Conservation (phyloP, 2,329 filamentous ascomycete genomes). For the Falciphora oryzae region DNA sequence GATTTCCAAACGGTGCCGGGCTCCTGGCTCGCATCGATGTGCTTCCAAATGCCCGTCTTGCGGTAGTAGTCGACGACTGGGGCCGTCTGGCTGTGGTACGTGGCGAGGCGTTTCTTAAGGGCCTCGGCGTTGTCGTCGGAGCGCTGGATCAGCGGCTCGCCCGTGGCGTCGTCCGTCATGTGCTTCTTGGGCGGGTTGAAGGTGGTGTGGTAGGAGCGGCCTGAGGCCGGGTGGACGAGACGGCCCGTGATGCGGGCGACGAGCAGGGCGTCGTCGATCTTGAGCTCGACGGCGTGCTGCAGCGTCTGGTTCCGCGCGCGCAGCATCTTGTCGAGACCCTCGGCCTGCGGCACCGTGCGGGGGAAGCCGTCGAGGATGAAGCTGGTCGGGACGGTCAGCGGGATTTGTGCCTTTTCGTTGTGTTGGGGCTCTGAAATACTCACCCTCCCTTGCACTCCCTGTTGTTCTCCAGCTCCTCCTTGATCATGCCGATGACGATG, state of each 20-base stretch:
- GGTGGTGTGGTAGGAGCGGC: constrained; percentile 94
- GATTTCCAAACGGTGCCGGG: constrained; percentile 94
- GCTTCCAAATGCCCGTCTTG: constrained; percentile 94
- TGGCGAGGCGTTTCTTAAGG: constrained; percentile 86
- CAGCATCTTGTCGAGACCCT: constrained; percentile 93
- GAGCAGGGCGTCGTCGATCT: constrained; percentile 91
- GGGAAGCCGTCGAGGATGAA: constrained; percentile 99
- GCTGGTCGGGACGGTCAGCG: constrained; percentile 38
- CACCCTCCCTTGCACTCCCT: constrained; percentile 95
- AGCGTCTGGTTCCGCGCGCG: constrained; percentile 70
- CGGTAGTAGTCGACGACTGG: constrained; percentile 97
- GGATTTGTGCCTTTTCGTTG: neutral
- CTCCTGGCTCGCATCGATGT: constrained; percentile 92
- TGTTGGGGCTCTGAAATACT: constrained; percentile 20
- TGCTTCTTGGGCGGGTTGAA: constrained; percentile 94
- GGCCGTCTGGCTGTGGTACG: constrained; percentile 89
- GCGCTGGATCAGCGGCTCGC: constrained; percentile 92
- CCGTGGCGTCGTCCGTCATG: constrained; percentile 96
- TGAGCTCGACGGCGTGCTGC: constrained; percentile 91
- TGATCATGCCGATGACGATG: constrained; percentile 99
- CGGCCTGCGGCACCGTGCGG: constrained; percentile 89
- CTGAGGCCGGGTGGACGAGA: constrained; percentile 90
- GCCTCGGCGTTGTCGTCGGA: constrained; percentile 96
- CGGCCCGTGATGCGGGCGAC: constrained; percentile 96
- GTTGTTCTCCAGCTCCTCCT: constrained; percentile 91